Percentiles rank a stretch among this genome's conserved stretches.
Evolutionary conservation across 2,329 filamentous ascomycete genomes (phyloP).

Genomic region (Bisporella sp.): DNA sequence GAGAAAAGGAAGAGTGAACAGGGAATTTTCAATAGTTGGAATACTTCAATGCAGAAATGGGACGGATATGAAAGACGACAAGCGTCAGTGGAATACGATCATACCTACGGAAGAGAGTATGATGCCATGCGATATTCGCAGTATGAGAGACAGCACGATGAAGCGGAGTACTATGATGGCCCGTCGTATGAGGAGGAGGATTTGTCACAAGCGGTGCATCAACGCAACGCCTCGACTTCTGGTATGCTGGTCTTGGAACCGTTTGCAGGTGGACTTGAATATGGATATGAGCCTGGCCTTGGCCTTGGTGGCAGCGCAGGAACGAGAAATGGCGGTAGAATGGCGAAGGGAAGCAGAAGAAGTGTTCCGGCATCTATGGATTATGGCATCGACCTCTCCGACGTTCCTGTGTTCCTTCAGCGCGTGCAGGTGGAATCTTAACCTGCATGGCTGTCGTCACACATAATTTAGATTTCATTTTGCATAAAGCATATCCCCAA

Average conservation of each 20-base stretch:
- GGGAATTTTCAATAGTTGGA: not conserved
- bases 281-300: slow-evolving; percentile 15
- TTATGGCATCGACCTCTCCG: slow-evolving; percentile 18
- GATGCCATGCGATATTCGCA: not conserved
- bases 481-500: no score
- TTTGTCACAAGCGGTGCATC: slow-evolving; percentile 4
- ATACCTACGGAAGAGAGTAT: not conserved
- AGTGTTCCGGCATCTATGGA: slow-evolving; percentile 5
- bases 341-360: slow-evolving; percentile 6
- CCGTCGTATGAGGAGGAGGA: slow-evolving; percentile 5
- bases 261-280: slow-evolving; percentile 16
- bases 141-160: not conserved
- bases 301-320: slow-evolving; percentile 14
- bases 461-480: no score
- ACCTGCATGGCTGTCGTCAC: no score
- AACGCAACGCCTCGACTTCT: slow-evolving; percentile 9
- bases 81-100: slow-evolving; percentile 1
- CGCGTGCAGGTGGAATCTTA: slow-evolving; percentile 1
- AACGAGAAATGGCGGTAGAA: slow-evolving; percentile 5
- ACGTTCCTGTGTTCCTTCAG: slow-evolving; percentile 19
- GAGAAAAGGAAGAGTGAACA: no score
- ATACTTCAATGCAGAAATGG: not conserved
- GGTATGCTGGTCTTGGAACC: slow-evolving; percentile 21
- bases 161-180: slow-evolving; percentile 11
- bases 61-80: slow-evolving; percentile 9